Evolutionary conservation across 208 protist genomes (phyloP), one percentile per base, ranked within the genome.

Genomic region (Perkinsela sp.): DNA sequence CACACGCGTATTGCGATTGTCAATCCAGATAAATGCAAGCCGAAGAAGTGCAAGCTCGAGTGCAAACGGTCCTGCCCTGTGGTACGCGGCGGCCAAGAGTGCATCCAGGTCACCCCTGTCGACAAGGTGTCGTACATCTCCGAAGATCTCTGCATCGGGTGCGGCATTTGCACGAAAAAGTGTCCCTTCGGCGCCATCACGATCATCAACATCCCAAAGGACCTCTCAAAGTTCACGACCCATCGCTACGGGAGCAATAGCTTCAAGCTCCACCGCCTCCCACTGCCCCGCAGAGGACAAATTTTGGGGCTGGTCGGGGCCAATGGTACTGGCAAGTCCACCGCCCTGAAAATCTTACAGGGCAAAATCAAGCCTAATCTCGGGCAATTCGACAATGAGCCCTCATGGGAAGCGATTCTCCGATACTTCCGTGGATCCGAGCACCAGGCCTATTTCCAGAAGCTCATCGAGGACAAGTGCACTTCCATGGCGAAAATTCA

Each of bases 291-390:
- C 66, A 93, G 95, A 28, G 96, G 96, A 29, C 93, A 99, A 76
- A 96, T 99, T 15, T 84, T 99, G 15, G 98, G 98, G 68, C 84
- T 99, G 1, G 96, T 99, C 28, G 97, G 97, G 67, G 95, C 95
- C 16, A 99, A 99, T 84, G 98, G 98, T 88, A 99, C 97, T 66
- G 97, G 97, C 69, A 99, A 99, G 80, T 97, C 93, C 28, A 99
- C 98, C 1, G 98, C 97, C 0, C 84, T 99, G 0, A 95, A 96
- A 72, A 96, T 99, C 68, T 76, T 99, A 0, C 91, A 95, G 16
- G 94, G 89, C 30, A 97, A 98, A 73, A 72, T 97, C 31, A 97
- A 97, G 70, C 97, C 97, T 30, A 99, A 99, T 81, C 86, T 99
- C 28, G 97, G 97, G 48, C 71, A 83, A 1, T 93, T 89, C 80